Percentiles rank a stretch among this genome's conserved stretches.
Conservation (phyloP, 2,329 filamentous ascomycete genomes). For the Ambrosiella cleistominuta region DNA sequence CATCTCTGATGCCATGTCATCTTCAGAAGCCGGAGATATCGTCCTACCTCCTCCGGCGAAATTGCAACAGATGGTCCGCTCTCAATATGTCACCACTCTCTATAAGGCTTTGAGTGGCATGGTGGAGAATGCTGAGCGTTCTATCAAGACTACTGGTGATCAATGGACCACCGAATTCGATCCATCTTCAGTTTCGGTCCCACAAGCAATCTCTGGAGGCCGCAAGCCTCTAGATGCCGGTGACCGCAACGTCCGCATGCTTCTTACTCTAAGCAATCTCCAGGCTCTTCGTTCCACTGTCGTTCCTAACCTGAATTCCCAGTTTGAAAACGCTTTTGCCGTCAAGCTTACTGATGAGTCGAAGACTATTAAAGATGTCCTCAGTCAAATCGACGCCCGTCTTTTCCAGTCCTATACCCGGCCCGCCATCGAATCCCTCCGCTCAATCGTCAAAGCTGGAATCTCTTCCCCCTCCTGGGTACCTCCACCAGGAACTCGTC, state of each 20-base stretch:
- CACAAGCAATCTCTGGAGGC: slow-evolving; percentile 14
- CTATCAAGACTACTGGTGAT: slow-evolving; percentile 45
- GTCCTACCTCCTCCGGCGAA: slow-evolving; percentile 74
- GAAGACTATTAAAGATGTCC: slow-evolving; percentile 78
- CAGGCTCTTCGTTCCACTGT: slow-evolving; percentile 64
- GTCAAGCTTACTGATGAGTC: slow-evolving; percentile 88
- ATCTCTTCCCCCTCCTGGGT: slow-evolving; percentile 57
- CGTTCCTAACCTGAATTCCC: slow-evolving; percentile 72
- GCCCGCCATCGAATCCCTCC: slow-evolving; percentile 51
- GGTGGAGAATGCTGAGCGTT: slow-evolving; percentile 85
- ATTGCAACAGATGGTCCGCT: slow-evolving; percentile 73
- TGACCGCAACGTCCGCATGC: slow-evolving; percentile 69
- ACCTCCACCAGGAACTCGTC: slow-evolving; percentile 37
- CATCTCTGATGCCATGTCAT: slow-evolving; percentile 66
- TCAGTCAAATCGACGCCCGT: slow-evolving; percentile 74
- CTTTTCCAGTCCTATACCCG: slow-evolving; percentile 87
- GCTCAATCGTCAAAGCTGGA: slow-evolving; percentile 53
- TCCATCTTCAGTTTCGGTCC: background rate
- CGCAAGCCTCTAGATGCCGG: slow-evolving; percentile 35
- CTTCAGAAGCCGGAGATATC: slow-evolving; percentile 56
- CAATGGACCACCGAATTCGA: slow-evolving; percentile 38
- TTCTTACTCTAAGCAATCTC: slow-evolving; percentile 85
- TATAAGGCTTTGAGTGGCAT: slow-evolving; percentile 91
- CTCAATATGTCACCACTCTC: slow-evolving; percentile 80
- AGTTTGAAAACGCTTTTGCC: slow-evolving; percentile 87